Evolutionary conservation across 2,329 filamentous ascomycete species (phyloP).

Genomic region (Onygena corvina): DNA sequence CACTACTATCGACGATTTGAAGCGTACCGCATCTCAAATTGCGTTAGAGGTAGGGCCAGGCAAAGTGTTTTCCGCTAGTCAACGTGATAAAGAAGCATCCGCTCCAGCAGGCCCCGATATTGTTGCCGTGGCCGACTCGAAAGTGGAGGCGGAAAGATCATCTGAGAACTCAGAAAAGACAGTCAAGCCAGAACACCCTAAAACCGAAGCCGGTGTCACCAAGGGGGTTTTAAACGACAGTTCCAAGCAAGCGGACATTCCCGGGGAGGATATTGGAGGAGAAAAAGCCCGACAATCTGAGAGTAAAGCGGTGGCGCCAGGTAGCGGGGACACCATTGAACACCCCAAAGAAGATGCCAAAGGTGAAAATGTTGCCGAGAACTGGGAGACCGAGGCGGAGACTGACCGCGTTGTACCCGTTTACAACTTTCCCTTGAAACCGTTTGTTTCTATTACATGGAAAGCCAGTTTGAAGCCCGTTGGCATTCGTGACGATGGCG

Average conservation of each 20-base stretch:
- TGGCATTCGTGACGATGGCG: constrained; percentile 61
- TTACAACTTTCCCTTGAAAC: constrained; percentile 92
- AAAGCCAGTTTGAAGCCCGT: constrained; percentile 40
- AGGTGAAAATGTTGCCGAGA: constrained; percentile 12
- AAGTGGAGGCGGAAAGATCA: constrained; percentile 53
- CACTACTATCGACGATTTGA: not conserved
- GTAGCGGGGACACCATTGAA: constrained; percentile 45
- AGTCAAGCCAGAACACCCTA: constrained; percentile 26
- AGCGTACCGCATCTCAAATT: not conserved
- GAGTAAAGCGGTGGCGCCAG: constrained; percentile 20
- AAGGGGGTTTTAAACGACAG: constrained; percentile 26
- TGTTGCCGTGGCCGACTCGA: constrained; percentile 46
- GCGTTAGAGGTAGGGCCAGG: not conserved
- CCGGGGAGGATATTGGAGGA: constrained; percentile 43
- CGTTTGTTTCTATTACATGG: constrained; percentile 82
- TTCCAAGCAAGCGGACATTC: constrained; percentile 32
- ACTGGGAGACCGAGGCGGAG: constrained; percentile 48
- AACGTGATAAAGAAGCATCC: constrained; percentile 43
- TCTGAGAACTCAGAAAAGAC: constrained; percentile 47
- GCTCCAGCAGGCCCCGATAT: constrained; percentile 59
- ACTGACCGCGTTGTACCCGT: constrained; percentile 56
- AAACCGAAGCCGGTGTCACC: constrained; percentile 26
- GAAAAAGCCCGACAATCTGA: constrained; percentile 13
- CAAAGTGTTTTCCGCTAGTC: not conserved
- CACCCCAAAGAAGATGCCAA: constrained; percentile 31